Evolutionary conservation across 2,329 filamentous ascomycete species (phyloP).

Genomic region (Aspergillus neotritici): DNA sequence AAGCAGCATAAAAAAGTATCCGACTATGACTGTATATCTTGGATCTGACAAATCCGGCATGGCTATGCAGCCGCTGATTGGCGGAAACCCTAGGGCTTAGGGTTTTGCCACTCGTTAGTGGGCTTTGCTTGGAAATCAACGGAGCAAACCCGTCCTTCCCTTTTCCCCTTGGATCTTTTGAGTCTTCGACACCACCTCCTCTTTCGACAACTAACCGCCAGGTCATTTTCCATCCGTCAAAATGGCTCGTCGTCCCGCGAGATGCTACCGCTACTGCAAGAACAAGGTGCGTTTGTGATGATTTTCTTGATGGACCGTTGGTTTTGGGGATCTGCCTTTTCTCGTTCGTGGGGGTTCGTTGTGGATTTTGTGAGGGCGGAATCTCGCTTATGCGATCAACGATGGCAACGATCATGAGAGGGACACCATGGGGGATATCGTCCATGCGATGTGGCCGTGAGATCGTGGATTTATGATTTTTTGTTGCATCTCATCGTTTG

Average conservation of each 20-base stretch:
- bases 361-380: neutral
- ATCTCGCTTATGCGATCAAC: constrained; percentile 29
- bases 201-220: constrained; percentile 30
- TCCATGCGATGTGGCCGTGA: neutral
- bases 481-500: no score
- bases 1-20: constrained; percentile 7
- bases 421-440: no score
- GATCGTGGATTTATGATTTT: neutral
- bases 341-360: neutral
- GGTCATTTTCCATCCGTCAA: constrained; percentile 58
- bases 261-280: constrained; percentile 99
- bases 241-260: constrained; percentile 98
- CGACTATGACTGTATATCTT: no score
- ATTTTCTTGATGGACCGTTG: constrained; percentile 15
- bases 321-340: constrained; percentile 20
- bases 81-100: constrained; percentile 36
- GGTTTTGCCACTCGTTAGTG: constrained; percentile 39
- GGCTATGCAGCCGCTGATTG: constrained; percentile 18
- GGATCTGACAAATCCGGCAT: constrained; percentile 21
- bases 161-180: constrained; percentile 29
- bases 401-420: neutral
- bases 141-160: constrained; percentile 22
- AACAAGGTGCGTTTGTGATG: constrained; percentile 74
- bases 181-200: constrained; percentile 30
- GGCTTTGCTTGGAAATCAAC: constrained; percentile 41